A percentile compares a stretch with the other conserved stretches of the same genome.
Conservation (phyloP, 2,329 filamentous ascomycete species). For the Cytospora piceicola region DNA sequence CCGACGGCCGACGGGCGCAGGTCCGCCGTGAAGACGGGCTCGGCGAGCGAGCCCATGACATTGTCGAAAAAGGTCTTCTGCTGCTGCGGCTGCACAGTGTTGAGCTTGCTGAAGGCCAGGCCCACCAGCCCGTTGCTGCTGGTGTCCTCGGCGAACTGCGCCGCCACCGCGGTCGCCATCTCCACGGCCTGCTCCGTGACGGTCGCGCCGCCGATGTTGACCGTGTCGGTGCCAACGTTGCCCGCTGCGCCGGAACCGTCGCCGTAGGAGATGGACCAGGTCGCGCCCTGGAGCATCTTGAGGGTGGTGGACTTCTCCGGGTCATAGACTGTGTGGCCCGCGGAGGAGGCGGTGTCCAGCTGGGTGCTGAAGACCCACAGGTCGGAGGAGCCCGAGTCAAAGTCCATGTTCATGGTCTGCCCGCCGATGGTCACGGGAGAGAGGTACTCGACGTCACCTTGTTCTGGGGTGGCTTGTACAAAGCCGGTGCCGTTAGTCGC, state of each 20-base stretch:
- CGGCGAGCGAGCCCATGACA: constrained; percentile 60
- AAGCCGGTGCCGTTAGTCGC: constrained; percentile 50
- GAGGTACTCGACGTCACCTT: constrained; percentile 71
- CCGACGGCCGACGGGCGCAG: constrained; percentile 64
- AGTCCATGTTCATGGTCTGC: constrained; percentile 70
- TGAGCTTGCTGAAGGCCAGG: constrained; percentile 67
- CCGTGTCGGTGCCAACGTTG: constrained; percentile 68
- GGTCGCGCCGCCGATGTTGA: constrained; percentile 67
- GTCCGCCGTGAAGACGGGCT: constrained; percentile 73
- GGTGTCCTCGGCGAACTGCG: constrained; percentile 62
- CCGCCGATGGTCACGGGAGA: constrained; percentile 71
- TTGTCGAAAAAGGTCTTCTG: constrained; percentile 79
- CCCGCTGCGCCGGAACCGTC: constrained; percentile 67
- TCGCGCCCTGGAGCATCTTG: constrained; percentile 45
- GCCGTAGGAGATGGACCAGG: constrained; percentile 70
- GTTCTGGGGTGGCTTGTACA: constrained; percentile 67
- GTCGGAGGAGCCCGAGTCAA: constrained; percentile 77
- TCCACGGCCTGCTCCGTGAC: constrained; percentile 69
- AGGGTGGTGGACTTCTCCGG: constrained; percentile 43
- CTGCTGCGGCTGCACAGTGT: constrained; percentile 63
- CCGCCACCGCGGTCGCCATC: constrained; percentile 62
- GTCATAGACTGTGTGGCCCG: constrained; percentile 53
- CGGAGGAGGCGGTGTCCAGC: constrained; percentile 49
- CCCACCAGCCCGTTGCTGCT: constrained; percentile 71
- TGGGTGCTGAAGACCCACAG: constrained; percentile 73